Evolutionary conservation across 2,329 filamentous ascomycete species (phyloP).

Genomic region (Trichoderma atroviride): DNA sequence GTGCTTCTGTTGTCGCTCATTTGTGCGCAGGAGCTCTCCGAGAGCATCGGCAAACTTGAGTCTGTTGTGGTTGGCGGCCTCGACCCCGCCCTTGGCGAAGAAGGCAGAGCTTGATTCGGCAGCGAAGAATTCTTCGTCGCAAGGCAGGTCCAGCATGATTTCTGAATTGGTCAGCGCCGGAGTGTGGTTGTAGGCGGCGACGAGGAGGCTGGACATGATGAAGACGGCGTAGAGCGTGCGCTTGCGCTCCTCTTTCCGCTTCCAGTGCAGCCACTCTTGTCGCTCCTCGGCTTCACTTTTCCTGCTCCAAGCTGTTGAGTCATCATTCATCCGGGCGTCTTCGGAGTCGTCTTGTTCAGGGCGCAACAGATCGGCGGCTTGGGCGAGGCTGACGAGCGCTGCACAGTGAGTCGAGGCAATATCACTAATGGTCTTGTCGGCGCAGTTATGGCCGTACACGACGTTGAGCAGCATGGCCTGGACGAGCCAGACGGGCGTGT

Average conservation of each 20-base stretch:
- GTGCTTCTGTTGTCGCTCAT: conserved; percentile 63
- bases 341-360: conserved; percentile 44
- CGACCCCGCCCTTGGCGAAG: conserved; percentile 72
- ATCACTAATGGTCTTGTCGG: conserved; percentile 86
- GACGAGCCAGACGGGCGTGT: conserved; percentile 90
- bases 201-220: conserved; percentile 84
- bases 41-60: conserved; percentile 82
- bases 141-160: conserved; percentile 84
- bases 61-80: conserved; percentile 68
- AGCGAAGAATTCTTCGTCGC: conserved; percentile 87
- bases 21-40: conserved; percentile 77
- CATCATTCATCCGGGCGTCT: conserved; percentile 62
- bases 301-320: conserved; percentile 50
- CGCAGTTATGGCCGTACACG: conserved; percentile 92
- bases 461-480: conserved; percentile 97
- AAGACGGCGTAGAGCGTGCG: conserved; percentile 91
- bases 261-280: conserved; percentile 81
- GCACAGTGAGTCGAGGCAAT: conserved; percentile 92
- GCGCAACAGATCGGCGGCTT: conserved; percentile 74
- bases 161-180: conserved; percentile 93
- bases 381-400: conserved; percentile 85
- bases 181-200: conserved; percentile 90
- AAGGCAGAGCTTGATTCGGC: conserved; percentile 84
- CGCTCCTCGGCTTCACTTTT: conserved; percentile 55
- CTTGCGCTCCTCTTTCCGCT: conserved; percentile 84